phyloP scores from a whole-genome alignment of 805 yeast species.

The Pichia thaimueangensis region DNA sequence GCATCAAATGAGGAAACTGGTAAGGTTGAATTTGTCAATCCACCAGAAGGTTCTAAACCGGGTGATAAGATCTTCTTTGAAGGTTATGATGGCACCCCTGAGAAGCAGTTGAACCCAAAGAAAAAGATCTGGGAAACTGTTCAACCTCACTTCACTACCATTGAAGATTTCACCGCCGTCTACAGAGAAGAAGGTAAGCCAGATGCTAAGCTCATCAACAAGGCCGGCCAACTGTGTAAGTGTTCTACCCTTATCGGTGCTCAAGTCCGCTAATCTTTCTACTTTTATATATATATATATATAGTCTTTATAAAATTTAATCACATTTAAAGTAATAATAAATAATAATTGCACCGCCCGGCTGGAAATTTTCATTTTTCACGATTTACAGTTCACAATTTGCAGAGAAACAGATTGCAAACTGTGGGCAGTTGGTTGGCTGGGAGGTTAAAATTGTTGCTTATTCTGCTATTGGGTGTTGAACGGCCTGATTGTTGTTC shows the following conservation, averaged over 20 bases:
- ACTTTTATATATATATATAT: no score
- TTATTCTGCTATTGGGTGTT: no score
- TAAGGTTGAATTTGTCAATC: conserved; percentile 88
- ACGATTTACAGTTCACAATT: no score
- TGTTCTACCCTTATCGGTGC: conserved; percentile 70
- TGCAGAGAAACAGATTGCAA: no score
- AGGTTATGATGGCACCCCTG: conserved; percentile 84
- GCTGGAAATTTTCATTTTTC: no score
- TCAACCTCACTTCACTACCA: conserved; percentile 87
- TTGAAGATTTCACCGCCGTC: conserved; percentile 66
- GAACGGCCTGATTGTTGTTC: no score
- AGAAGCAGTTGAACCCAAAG: conserved; percentile 91
- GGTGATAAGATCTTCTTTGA: conserved; percentile 97
- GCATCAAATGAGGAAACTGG: conserved; percentile 61
- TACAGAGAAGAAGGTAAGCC: conserved; percentile 75
- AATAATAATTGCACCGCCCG: no score
- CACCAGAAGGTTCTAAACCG: conserved; percentile 87
- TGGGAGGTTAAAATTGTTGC: no score
- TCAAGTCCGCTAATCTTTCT: conserved; percentile 54
- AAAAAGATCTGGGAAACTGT: conserved; percentile 96
- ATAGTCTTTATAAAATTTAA: no score
- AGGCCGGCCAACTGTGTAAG: conserved; percentile 71
- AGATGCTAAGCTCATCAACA: conserved; percentile 67
- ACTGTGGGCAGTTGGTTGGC: no score
- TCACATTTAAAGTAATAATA: no score